Evolutionary conservation across 169 alveolate species (phyloP), one percentile per base, ranked within the genome.

Genomic region (Eimeria acervulina): DNA sequence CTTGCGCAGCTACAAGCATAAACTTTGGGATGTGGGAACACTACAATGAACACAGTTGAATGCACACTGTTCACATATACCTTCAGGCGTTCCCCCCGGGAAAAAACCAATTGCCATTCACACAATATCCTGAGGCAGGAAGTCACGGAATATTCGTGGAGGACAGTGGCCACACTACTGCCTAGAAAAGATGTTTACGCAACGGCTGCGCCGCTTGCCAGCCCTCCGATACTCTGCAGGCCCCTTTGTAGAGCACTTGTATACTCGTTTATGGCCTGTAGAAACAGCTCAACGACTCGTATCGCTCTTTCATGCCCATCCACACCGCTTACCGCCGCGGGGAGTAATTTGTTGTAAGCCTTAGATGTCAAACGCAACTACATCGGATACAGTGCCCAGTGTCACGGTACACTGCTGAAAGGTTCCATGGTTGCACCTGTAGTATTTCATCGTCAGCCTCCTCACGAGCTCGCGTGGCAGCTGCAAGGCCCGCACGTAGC

Each of bases 191-290:
- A 31, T 5, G 36, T 38, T 17, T 74, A 74, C 61, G 85, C 85
- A 55, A 74, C 59, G 51, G 85, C 85, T 15, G 85, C 85, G 61
- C 85, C 59, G 59, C 61, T 74, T 15, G 36, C 23, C 61, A 81
- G 47, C 68, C 90, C 90, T 47, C 90, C 70, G 44, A 81, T 51
- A 26, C 44, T 51, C 36, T 81, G 90, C 72, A 81, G 72, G 72
- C 90, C 90, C 72, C 90, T 42, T 47, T 81, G 90, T 0, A 81
- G 90, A n/a, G 90, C 90, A 31, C 44, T n/a, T 81, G 90, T 44
- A n/a, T 81, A 81, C 47, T 81, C 90, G 66, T 81, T 44, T 42
- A 81, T 81, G 26, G 90, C 90, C 90, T 81, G 38, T 21, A 51
- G 3, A 51, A 15, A 5, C 28, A 42, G 31, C 6, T 36, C 85